These are phyloP conservation scores for Lobosporangium transversale DNA, from an alignment of 192 early-diverging fungal species.

Conservation along the genomic window DNA sequence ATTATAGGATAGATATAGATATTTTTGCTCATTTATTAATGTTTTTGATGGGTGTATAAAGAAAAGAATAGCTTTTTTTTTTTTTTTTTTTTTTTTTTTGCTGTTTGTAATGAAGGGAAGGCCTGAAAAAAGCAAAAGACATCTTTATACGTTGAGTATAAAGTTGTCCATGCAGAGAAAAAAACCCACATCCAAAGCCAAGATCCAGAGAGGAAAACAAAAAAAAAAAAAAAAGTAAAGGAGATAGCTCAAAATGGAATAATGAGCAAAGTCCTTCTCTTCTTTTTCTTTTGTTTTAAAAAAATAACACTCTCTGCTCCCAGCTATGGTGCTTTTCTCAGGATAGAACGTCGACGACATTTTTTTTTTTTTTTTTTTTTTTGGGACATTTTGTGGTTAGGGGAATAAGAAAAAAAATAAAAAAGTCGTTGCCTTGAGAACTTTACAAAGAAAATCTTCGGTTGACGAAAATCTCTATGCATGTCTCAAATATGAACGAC, in stretches of 20 bases:
- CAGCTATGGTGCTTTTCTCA: constrained; percentile 24
- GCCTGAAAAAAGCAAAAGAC: constrained; percentile 42
- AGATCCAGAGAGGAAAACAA: constrained; percentile 21
- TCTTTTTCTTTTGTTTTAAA: background rate
- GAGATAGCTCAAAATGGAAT: no score
- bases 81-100: no score
- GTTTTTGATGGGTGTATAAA: no score
- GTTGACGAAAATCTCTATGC: constrained; percentile 44
- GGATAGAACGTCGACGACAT: background rate
- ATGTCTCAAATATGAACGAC: constrained; percentile 29
- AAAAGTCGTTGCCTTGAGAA: constrained; percentile 36
- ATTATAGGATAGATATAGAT: no score
- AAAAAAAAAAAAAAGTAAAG: background rate
- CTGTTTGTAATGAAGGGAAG: no score
- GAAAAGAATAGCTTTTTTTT: no score
- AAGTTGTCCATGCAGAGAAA: constrained; percentile 25
- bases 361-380: constrained; percentile 1
- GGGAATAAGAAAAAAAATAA: constrained; percentile 1
- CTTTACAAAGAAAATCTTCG: constrained; percentile 23
- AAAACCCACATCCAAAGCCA: constrained; percentile 29
- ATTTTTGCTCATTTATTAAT: no score
- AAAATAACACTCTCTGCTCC: constrained; percentile 10
- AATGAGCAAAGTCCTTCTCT: no score
- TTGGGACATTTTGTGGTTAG: background rate
- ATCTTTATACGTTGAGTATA: constrained; percentile 54